phyloP scores from a whole-genome alignment of 1,139 yeast species.

The Suhomyces bribrorum region DNA sequence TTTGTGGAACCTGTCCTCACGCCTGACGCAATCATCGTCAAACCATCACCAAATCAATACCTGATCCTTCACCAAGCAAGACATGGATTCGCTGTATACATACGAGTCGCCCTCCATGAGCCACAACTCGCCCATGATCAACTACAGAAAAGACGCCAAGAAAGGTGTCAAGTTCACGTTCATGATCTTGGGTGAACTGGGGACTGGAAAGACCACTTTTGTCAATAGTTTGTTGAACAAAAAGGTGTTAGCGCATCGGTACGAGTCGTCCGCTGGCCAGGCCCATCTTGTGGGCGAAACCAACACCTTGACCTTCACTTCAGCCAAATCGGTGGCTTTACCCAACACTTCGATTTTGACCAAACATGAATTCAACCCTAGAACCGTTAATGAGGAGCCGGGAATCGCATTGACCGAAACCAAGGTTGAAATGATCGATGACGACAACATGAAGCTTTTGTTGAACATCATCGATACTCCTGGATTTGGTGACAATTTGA shows the following conservation, averaged over 20 bases:
- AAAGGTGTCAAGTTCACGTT: slow-evolving; percentile 73
- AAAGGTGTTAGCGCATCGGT: slow-evolving; percentile 60
- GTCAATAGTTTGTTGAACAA: slow-evolving; percentile 60
- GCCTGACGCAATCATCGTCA: slow-evolving; percentile 3
- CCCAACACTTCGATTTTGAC: slow-evolving; percentile 49
- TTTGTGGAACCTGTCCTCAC: not conserved
- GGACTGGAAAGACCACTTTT: slow-evolving; percentile 31
- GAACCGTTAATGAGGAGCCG: slow-evolving; percentile 53
- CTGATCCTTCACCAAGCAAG: not conserved
- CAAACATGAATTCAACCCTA: slow-evolving; percentile 43
- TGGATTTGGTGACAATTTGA: slow-evolving; percentile 75
- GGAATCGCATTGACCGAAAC: slow-evolving; percentile 69
- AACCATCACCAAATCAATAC: not conserved
- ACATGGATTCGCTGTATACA: slow-evolving; percentile 29
- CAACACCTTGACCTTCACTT: slow-evolving; percentile 51
- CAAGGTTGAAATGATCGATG: slow-evolving; percentile 67
- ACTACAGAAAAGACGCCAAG: slow-evolving; percentile 69
- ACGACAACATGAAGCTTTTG: slow-evolving; percentile 69
- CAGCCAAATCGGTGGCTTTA: slow-evolving; percentile 50
- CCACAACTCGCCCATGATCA: slow-evolving; percentile 47
- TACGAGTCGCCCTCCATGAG: slow-evolving; percentile 39
- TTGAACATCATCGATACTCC: slow-evolving; percentile 72
- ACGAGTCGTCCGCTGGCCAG: slow-evolving; percentile 30
- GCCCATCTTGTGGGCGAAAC: slow-evolving; percentile 34
- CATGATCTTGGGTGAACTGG: slow-evolving; percentile 32